Conservation (phyloP, 1,284 basidiomycete species). For the Cutaneotrichosporon dermatis region DNA sequence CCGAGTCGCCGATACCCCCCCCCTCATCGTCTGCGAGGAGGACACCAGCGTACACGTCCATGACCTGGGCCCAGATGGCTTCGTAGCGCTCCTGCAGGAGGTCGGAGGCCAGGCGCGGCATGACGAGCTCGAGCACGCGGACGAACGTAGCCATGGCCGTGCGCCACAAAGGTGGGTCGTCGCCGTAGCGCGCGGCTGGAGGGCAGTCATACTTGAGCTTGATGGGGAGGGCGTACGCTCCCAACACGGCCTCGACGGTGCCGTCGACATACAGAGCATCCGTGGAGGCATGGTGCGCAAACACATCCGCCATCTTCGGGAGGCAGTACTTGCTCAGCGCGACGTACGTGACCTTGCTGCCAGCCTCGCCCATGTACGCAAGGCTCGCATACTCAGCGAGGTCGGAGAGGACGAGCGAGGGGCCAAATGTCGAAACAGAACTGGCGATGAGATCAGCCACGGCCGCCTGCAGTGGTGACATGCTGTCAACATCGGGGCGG, state of each 20-base stretch:
- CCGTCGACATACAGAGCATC: constrained; percentile 64
- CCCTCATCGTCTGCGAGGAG: constrained; percentile 76
- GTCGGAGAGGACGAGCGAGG: constrained; percentile 71
- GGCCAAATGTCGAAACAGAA: constrained; percentile 54
- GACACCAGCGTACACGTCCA: constrained; percentile 74
- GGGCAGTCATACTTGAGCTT: constrained; percentile 94
- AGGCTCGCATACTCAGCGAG: constrained; percentile 79
- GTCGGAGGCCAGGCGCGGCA: constrained; percentile 35
- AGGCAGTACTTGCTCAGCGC: constrained; percentile 80
- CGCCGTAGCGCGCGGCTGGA: constrained; percentile 73
- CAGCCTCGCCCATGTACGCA: constrained; percentile 72
- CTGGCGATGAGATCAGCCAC: constrained; percentile 64
- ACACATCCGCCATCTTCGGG: constrained; percentile 69
- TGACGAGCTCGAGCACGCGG: constrained; percentile 22
- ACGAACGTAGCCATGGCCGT: constrained; percentile 51
- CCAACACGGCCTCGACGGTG: constrained; percentile 74
- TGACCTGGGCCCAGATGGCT: constrained; percentile 77
- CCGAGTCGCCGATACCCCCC: not conserved
- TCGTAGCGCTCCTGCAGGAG: constrained; percentile 62
- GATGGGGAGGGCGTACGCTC: constrained; percentile 81
- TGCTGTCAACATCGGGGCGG: constrained; percentile 73
- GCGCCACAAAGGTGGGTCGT: constrained; percentile 84
- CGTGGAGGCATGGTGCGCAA: constrained; percentile 49
- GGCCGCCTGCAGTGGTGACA: constrained; percentile 75
- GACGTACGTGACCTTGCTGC: constrained; percentile 74